Conservation (phyloP, 2,329 filamentous ascomycete species). For the Paraconiothyrium sp. region DNA sequence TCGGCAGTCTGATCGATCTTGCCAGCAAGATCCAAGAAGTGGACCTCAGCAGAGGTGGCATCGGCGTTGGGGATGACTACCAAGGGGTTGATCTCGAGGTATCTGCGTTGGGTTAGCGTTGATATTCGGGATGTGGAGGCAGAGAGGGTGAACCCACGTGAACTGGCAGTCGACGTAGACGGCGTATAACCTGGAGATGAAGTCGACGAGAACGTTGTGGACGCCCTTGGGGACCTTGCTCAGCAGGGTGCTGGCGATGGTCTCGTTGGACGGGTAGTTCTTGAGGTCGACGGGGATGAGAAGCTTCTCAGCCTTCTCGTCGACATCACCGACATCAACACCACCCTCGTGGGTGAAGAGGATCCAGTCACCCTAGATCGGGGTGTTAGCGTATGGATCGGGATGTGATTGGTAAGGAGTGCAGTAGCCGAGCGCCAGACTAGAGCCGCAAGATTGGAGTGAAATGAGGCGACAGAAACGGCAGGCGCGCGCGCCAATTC, state of each 20-base stretch:
- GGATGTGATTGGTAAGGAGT: slow-evolving; percentile 37
- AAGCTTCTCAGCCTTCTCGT: slow-evolving; percentile 98
- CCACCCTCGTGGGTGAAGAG: slow-evolving; percentile 99
- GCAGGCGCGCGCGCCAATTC: slow-evolving; percentile 25
- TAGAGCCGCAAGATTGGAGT: slow-evolving; percentile 48
- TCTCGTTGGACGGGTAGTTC: slow-evolving; percentile 94
- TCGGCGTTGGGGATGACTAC: slow-evolving; percentile 96
- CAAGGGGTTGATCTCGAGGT: slow-evolving; percentile 99
- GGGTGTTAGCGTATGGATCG: slow-evolving; percentile 43
- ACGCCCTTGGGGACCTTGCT: slow-evolving; percentile 94
- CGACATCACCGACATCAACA: slow-evolving; percentile 99
- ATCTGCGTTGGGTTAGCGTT: slow-evolving; percentile 55
- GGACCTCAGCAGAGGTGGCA: slow-evolving; percentile 89
- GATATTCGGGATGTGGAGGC: not conserved
- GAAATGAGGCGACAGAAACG: slow-evolving; percentile 27
- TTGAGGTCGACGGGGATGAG: slow-evolving; percentile 94
- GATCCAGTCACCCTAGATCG: slow-evolving; percentile 92
- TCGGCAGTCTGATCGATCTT: slow-evolving; percentile 99
- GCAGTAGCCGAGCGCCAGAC: slow-evolving; percentile 29
- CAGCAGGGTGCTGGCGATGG: slow-evolving; percentile 84
- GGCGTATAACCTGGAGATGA: slow-evolving; percentile 97
- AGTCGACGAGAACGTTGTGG: slow-evolving; percentile 98
- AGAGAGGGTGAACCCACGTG: slow-evolving; percentile 63
- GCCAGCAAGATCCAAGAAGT: slow-evolving; percentile 98
- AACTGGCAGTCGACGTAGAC: slow-evolving; percentile 99